Evolutionary conservation across 1,284 basidiomycete species (phyloP).

Genomic region (Neonothopanus nambi): DNA sequence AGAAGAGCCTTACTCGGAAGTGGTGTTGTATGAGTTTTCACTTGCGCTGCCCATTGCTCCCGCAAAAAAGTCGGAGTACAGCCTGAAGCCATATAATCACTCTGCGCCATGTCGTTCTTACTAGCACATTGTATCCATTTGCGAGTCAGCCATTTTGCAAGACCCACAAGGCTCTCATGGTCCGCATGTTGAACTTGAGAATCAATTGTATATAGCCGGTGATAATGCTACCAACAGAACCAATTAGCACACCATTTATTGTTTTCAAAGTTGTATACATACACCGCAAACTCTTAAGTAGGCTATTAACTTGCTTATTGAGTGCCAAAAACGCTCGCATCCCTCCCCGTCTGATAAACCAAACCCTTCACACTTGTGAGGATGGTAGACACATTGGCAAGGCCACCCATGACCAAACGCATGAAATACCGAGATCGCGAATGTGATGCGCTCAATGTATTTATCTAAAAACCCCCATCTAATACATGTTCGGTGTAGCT

Average conservation of each 20-base stretch:
- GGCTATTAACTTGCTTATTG: constrained; percentile 26
- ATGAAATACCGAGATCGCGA: constrained; percentile 33
- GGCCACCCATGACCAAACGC: constrained; percentile 36
- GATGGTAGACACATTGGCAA: constrained; percentile 33
- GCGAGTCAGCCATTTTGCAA: constrained; percentile 21
- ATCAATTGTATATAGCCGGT: constrained; percentile 25
- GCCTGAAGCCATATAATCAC: neutral
- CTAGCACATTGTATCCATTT: constrained; percentile 9
- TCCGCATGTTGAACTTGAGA: constrained; percentile 23
- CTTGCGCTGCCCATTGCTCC: constrained; percentile 20
- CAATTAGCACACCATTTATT: neutral
- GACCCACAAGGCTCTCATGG: constrained; percentile 1
- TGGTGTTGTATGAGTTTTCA: constrained; percentile 18
- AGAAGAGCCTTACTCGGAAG: constrained; percentile 15
- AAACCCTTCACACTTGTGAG: constrained; percentile 28
- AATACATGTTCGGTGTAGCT: constrained; percentile 22
- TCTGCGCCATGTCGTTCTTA: constrained; percentile 8
- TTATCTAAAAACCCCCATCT: constrained; percentile 27
- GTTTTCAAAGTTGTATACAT: constrained; percentile 8
- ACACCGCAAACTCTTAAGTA: constrained; percentile 29
- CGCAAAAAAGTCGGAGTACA: constrained; percentile 9
- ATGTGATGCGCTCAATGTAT: constrained; percentile 22
- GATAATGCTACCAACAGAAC: constrained; percentile 15
- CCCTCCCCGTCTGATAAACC: constrained; percentile 36
- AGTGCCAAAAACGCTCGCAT: constrained; percentile 35